Conservation (phyloP, 78 protist species). For the Dictyostelium purpureum region DNA sequence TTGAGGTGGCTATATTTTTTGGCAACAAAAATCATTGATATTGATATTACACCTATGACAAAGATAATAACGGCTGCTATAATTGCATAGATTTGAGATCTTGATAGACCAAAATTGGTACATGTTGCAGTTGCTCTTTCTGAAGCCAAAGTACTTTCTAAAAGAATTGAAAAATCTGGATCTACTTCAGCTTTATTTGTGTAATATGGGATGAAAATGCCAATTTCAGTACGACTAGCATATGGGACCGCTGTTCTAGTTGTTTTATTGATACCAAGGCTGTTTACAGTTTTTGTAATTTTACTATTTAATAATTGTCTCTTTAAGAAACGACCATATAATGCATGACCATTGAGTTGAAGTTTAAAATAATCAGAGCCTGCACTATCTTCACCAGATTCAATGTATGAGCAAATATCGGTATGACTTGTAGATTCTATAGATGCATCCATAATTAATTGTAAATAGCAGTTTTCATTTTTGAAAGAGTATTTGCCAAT, state of each 20-base stretch:
- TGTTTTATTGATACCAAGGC: not conserved
- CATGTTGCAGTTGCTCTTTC: not conserved
- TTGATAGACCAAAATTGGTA: not conserved
- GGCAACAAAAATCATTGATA: not conserved
- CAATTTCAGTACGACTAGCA: not conserved
- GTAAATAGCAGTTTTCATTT: not conserved
- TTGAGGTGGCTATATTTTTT: not conserved
- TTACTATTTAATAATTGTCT: constrained; percentile 3
- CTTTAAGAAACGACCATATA: constrained; percentile 15
- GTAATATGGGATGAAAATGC: constrained; percentile 16
- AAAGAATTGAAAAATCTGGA: constrained; percentile 34
- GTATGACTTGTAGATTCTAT: not conserved
- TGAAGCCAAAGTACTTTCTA: not conserved
- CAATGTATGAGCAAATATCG: constrained; percentile 6
- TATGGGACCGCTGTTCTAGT: not conserved
- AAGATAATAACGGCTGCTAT: not conserved
- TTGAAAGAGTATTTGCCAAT: not conserved
- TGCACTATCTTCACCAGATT: not conserved
- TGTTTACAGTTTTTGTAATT: not conserved
- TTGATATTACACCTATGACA: not conserved
- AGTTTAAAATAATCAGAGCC: constrained; percentile 3
- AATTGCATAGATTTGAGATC: not conserved
- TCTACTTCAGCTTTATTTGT: not conserved
- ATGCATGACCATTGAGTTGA: constrained; percentile 6
- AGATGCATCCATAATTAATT: constrained; percentile 30